phyloP scores from a whole-genome alignment of 352 stramenopile genomes.

The Pilasporangium apinafurcum region DNA sequence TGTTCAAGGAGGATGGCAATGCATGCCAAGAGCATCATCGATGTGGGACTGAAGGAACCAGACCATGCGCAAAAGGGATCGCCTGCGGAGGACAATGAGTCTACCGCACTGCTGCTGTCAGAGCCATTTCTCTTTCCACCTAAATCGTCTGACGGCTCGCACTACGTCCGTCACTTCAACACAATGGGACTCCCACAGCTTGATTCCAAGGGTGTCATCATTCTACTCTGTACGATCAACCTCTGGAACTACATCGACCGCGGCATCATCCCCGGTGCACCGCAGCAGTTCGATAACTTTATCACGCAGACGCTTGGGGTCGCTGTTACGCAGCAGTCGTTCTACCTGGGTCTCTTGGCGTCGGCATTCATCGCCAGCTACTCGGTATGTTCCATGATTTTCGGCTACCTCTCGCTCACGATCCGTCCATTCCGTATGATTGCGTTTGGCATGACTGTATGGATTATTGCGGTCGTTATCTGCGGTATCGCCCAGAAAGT shows the following conservation, averaged over 20 bases:
- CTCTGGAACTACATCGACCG: conserved; percentile 94
- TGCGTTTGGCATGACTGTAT: conserved; percentile 82
- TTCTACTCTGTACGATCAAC: conserved; percentile 87
- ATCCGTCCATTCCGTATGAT: conserved; percentile 90
- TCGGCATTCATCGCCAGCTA: conserved; percentile 95
- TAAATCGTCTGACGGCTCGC: too few species aligned
- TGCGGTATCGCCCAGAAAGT: conserved; percentile 68
- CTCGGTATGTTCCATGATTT: conserved; percentile 84
- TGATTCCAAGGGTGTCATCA: conserved; percentile 57
- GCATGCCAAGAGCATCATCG: too few species aligned
- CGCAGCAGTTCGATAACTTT: conserved; percentile 91
- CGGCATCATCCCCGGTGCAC: conserved; percentile 92
- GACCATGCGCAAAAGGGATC: too few species aligned
- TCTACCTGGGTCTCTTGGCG: conserved; percentile 85
- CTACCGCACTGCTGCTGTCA: too few species aligned
- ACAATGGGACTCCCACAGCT: conserved; percentile 22
- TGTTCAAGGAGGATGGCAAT: too few species aligned
- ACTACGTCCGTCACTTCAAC: too few species aligned
- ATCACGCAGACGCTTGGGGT: conserved; percentile 74
- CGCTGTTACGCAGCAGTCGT: conserved; percentile 47
- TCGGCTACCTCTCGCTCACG: conserved; percentile 85
- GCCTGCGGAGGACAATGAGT: too few species aligned
- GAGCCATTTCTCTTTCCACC: too few species aligned
- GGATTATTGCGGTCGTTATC: conserved; percentile 85
- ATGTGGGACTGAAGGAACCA: too few species aligned